Evolutionary conservation across 495 filamentous ascomycete genomes (phyloP).

Genomic region (Penicillium diatomitis): DNA sequence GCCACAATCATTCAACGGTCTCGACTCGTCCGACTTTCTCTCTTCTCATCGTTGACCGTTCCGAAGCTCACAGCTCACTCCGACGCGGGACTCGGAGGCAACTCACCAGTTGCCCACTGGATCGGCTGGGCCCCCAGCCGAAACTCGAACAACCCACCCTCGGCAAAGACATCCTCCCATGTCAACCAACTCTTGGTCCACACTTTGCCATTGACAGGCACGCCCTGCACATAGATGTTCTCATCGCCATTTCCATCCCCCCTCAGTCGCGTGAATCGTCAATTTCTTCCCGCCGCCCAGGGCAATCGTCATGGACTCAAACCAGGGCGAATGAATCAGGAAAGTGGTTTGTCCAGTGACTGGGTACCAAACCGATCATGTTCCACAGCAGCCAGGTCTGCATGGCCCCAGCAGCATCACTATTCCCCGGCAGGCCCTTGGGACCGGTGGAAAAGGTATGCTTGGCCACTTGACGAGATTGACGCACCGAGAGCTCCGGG

Average conservation of each 20-base stretch:
- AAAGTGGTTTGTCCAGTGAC: conserved; percentile 47
- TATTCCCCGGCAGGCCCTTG: conserved; percentile 47
- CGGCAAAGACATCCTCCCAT: conserved; percentile 45
- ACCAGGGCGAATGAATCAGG: conserved; percentile 48
- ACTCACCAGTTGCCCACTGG: conserved; percentile 38
- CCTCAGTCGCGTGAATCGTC: conserved; percentile 33
- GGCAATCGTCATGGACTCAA: conserved; percentile 39
- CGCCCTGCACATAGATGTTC: conserved; percentile 37
- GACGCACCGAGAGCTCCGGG: conserved; percentile 42
- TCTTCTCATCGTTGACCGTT: too few species aligned
- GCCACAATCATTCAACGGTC: too few species aligned
- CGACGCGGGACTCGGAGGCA: conserved; percentile 47
- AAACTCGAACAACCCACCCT: conserved; percentile 47
- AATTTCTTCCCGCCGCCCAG: conserved; percentile 38
- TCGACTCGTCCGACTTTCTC: too few species aligned
- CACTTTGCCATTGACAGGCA: conserved; percentile 38
- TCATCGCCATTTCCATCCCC: conserved; percentile 33
- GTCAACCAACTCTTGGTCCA: conserved; percentile 47
- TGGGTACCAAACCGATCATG: conserved; percentile 50
- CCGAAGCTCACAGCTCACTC: neutral
- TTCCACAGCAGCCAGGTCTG: conserved; percentile 53
- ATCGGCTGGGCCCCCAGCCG: conserved; percentile 35
- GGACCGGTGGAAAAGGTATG: conserved; percentile 26
- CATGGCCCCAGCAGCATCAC: conserved; percentile 51
- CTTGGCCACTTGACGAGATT: conserved; percentile 30